Conservation (phyloP, 2,329 filamentous ascomycete genomes). For the Cercospora berteroae region DNA sequence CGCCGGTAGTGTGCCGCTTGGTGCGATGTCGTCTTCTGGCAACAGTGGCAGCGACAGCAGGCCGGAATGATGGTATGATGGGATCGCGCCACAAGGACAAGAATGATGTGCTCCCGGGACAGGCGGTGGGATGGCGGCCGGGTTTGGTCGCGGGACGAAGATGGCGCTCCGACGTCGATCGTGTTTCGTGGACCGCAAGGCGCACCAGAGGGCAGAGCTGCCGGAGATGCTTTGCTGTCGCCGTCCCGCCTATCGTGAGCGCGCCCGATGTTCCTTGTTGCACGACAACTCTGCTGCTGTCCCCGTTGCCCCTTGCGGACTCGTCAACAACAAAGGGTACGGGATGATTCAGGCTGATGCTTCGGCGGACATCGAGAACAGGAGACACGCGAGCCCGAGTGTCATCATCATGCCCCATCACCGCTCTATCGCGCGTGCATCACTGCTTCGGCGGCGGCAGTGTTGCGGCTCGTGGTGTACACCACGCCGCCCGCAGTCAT, state of each 20-base stretch:
- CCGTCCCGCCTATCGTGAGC: background rate
- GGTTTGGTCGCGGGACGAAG: background rate
- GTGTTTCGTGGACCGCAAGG: background rate
- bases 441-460: background rate
- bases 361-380: background rate
- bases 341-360: background rate
- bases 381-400: background rate
- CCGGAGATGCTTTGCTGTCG: background rate
- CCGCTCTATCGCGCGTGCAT: background rate
- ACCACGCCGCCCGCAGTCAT: background rate
- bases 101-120: background rate
- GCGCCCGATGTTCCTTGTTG: background rate
- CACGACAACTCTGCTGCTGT: background rate
- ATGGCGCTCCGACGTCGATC: background rate
- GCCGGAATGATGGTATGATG: background rate
- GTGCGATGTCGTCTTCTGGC: background rate
- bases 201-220: no score
- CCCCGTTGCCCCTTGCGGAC: background rate
- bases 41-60: no score
- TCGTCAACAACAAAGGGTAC: background rate
- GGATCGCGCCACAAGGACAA: background rate
- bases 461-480: background rate
- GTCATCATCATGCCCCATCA: background rate
- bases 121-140: background rate
- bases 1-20: background rate